phyloP scores from a whole-genome alignment of 176 grass and related monocot species.

The Oropetium thomaeum region DNA sequence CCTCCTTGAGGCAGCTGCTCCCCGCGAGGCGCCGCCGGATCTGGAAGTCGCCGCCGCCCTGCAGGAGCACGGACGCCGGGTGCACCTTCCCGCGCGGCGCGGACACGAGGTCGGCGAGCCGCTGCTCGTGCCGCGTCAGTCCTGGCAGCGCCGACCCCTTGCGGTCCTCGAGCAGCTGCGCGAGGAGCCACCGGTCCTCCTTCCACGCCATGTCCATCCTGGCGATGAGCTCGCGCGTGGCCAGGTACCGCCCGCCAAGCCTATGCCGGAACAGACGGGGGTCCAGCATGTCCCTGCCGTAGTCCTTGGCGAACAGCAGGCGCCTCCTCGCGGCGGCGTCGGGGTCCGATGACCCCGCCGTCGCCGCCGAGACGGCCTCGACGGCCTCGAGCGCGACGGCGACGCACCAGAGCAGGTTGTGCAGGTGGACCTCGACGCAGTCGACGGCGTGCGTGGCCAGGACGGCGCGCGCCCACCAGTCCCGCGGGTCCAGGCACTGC shows the following conservation, averaged over 20 bases:
- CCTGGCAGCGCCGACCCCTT: conserved; percentile 5
- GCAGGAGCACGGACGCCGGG: conserved; percentile 45
- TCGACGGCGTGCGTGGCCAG: conserved; percentile 43
- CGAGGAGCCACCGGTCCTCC: conserved; percentile 77
- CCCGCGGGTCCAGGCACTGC: conserved; percentile 57
- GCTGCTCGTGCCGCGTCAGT: conserved; percentile 56
- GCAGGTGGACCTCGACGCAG: conserved; percentile 71
- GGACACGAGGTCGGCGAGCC: conserved; percentile 62
- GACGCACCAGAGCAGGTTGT: conserved; percentile 74
- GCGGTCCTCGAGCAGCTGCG: conserved; percentile 50
- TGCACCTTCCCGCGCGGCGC: conserved; percentile 58
- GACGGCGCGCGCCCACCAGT: conserved; percentile 72
- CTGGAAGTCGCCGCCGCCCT: conserved; percentile 54
- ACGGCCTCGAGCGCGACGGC: conserved; percentile 76
- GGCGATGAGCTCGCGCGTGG: conserved; percentile 41
- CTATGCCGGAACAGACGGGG: conserved; percentile 56
- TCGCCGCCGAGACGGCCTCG: conserved; percentile 45
- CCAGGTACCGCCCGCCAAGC: conserved; percentile 51
- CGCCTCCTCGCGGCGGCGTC: conserved; percentile 42
- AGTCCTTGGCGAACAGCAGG: conserved; percentile 52
- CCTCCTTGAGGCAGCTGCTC: conserved; percentile 51
- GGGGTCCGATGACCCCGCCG: conserved; percentile 39
- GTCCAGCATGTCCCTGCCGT: conserved; percentile 64
- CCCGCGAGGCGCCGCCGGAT: conserved; percentile 49
- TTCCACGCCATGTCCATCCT: conserved; percentile 67